These are phyloP conservation scores for Mycena belliarum DNA, from an alignment of 768 basidiomycete species.

Conservation along the genomic window DNA sequence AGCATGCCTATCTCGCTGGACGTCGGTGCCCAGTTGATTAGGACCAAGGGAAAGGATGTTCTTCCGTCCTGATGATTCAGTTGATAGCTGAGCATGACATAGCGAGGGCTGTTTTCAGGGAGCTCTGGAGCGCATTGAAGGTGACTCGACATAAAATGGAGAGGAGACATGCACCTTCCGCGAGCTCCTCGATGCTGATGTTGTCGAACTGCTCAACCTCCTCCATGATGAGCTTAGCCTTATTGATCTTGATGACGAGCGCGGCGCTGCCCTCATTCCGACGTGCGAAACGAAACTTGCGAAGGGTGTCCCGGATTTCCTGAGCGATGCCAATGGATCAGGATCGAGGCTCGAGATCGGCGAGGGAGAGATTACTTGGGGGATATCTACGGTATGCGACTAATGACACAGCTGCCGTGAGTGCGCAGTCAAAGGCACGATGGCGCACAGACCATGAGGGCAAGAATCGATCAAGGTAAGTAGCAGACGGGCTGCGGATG, in stretches of 20 bases:
- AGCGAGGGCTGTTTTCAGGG: slow-evolving; percentile 85
- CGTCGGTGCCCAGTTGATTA: slow-evolving; percentile 87
- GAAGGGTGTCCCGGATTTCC: slow-evolving; percentile 72
- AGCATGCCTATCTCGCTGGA: slow-evolving; percentile 73
- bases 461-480: not conserved
- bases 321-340: slow-evolving; percentile 30
- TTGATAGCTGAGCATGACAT: slow-evolving; percentile 83
- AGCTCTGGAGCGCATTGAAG: slow-evolving; percentile 55
- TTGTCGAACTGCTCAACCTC: slow-evolving; percentile 79
- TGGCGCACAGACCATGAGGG: slow-evolving; percentile 34
- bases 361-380: slow-evolving; percentile 27
- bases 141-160: not conserved
- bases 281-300: slow-evolving; percentile 81
- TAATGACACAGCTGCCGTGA: slow-evolving; percentile 26
- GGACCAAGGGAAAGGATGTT: slow-evolving; percentile 79
- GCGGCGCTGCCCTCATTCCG: slow-evolving; percentile 74
- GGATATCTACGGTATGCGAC: slow-evolving; percentile 85
- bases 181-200: slow-evolving; percentile 80
- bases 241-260: slow-evolving; percentile 90
- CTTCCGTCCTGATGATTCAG: slow-evolving; percentile 80
- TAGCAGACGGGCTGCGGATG: too few relatives aligned
- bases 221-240: slow-evolving; percentile 75
- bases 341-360: not conserved
- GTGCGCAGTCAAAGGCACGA: slow-evolving; percentile 8
- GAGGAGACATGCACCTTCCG: slow-evolving; percentile 63